phyloP scores from a whole-genome alignment of 2,329 filamentous ascomycete genomes.

The Geosmithia putterillii region DNA sequence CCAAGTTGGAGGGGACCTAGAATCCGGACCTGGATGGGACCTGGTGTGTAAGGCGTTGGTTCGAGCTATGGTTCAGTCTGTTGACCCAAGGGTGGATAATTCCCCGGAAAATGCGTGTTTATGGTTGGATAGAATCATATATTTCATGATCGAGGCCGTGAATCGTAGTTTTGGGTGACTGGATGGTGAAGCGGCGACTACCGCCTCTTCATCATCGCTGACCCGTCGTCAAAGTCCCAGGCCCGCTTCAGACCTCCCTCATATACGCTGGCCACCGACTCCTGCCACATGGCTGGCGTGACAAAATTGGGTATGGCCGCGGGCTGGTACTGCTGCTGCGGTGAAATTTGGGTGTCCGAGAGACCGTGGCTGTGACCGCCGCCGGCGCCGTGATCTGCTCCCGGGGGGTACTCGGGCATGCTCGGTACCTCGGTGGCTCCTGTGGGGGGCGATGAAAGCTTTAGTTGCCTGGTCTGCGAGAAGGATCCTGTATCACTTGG shows the following conservation, averaged over 20 bases:
- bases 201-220: conserved; percentile 15
- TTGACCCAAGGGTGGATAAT: too few relatives aligned
- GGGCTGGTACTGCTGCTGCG: conserved; percentile 39
- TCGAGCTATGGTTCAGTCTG: too few relatives aligned
- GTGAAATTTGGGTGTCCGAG: conserved; percentile 28
- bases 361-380: too few relatives aligned
- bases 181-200: too few relatives aligned
- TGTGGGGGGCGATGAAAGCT: conserved; percentile 37
- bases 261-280: conserved; percentile 58
- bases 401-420: conserved; percentile 40
- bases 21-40: too few relatives aligned
- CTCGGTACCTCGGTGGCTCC: conserved; percentile 41
- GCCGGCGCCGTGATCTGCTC: conserved; percentile 29
- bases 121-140: too few relatives aligned
- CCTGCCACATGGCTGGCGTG: conserved; percentile 62
- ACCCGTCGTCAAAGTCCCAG: conserved; percentile 41
- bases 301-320: conserved; percentile 47
- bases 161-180: too few relatives aligned
- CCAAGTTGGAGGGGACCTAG: too few relatives aligned
- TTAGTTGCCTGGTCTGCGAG: conserved; percentile 37
- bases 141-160: too few relatives aligned
- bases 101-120: too few relatives aligned
- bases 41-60: too few relatives aligned
- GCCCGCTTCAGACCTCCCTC: conserved; percentile 50
- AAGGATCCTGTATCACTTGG: conserved; percentile 17